These are phyloP conservation scores for Boehmeria nivea DNA, from an alignment of 306 rosid genomes.

Conservation along the genomic window DNA sequence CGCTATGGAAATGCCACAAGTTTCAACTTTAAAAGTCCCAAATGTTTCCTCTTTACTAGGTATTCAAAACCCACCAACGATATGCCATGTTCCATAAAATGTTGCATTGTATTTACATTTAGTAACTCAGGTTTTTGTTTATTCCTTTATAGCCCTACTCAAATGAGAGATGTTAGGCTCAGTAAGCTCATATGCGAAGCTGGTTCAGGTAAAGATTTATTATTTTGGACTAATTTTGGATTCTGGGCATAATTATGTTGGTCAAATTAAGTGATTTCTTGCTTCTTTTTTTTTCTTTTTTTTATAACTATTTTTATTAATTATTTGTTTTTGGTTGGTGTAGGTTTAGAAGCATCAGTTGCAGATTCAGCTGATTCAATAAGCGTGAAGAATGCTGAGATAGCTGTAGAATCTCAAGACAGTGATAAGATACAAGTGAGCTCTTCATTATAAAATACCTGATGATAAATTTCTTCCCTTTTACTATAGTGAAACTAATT, in stretches of 20 bases:
- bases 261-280: too few species aligned
- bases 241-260: neutral
- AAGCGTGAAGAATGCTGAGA: slow-evolving; percentile 35
- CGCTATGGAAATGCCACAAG: slow-evolving; percentile 4
- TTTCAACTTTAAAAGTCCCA: slow-evolving; percentile 9
- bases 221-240: too few species aligned
- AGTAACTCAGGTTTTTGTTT: neutral
- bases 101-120: neutral
- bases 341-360: slow-evolving; percentile 74
- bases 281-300: slow-evolving; percentile 7
- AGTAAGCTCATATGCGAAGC: slow-evolving; percentile 24
- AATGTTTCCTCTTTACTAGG: slow-evolving; percentile 24
- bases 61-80: neutral
- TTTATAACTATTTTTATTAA: neutral
- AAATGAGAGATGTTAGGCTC: slow-evolving; percentile 11
- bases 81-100: too few species aligned
- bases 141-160: slow-evolving; percentile 11
- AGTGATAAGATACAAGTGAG: slow-evolving; percentile 63
- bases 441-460: too few species aligned
- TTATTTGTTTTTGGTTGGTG: slow-evolving; percentile 13
- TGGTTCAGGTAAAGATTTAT: slow-evolving; percentile 31
- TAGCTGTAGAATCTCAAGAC: slow-evolving; percentile 52
- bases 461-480: neutral
- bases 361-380: slow-evolving; percentile 36
- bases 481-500: too few species aligned